Evolutionary conservation across 225 moss, liverwort and hornwort species (phyloP).

Genomic region (Climacium dendroides): DNA sequence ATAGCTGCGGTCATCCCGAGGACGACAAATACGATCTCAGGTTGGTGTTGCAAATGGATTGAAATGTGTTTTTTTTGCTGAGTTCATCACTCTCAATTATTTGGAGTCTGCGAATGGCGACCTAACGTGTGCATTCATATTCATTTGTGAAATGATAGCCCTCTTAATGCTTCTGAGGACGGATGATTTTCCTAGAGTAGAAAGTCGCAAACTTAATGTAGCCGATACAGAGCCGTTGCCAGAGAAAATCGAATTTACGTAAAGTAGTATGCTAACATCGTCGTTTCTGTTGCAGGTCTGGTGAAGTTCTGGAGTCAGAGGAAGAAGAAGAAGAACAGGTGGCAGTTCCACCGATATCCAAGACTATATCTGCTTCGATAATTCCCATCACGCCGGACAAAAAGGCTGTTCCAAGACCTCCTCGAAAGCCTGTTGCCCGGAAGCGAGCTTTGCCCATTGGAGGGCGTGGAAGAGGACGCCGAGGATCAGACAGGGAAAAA

Average conservation of each 20-base stretch:
- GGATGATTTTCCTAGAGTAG: neutral
- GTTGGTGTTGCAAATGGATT: conserved; percentile 9
- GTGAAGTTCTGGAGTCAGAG: conserved; percentile 20
- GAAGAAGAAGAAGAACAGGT: neutral
- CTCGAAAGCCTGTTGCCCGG: conserved; percentile 13
- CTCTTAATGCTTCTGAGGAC: neutral
- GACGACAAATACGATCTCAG: conserved; percentile 56
- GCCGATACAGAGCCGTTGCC: neutral
- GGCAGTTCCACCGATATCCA: neutral
- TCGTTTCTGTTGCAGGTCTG: conserved; percentile 1
- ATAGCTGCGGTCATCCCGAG: conserved; percentile 19
- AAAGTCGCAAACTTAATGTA: neutral
- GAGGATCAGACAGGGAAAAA: conserved; percentile 1
- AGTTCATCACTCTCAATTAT: neutral
- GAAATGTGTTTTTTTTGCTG: neutral
- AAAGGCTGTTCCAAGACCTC: conserved; percentile 9
- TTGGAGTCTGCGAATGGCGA: neutral
- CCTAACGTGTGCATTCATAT: neutral
- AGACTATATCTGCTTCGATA: neutral
- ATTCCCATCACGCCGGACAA: conserved; percentile 24
- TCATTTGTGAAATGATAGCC: neutral
- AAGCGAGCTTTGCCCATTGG: conserved; percentile 31
- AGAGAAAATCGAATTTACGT: neutral
- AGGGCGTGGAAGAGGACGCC: conserved; percentile 21
- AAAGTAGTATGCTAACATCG: neutral